Base-by-base conservation (phyloP, 331 rosid species). In the Pyracantha coccinea region DNA sequence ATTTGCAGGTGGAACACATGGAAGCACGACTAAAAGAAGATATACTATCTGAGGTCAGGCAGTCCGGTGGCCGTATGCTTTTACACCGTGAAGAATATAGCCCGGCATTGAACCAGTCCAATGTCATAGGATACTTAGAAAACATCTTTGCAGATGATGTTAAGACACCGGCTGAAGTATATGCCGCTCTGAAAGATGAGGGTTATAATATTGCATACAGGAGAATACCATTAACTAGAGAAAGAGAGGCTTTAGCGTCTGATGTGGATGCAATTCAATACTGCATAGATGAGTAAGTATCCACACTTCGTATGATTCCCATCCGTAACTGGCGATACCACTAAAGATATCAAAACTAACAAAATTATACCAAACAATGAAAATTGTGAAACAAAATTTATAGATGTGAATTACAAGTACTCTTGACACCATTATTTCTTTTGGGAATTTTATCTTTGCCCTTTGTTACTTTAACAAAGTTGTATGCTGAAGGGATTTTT, bases 1-100 rank as follows among this genome's bases (percentile, higher is more conserved):
- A 27, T 58, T 69, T 86, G 84, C 88, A 91, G 97, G 97, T 89
- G 78, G 92, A 91, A 80, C 92, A 91, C 90, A 86, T 91, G 92
- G 97, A 91, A 77, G 84, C 79, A 25, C 86, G 97, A 59, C 75
- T 91, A 65, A 91, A 91, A 85, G 90, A 91, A 77, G 97, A 91
- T 81, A 89, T 91, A 71, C 80, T 84, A 58, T 84, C 91, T 59
- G 97, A 91, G 86, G 84, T 91, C 66, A 74, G 81, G 66, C 86
- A 72, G 65, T 87, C 92, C 16, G 92, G 95, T 78, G 91, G 97
- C 57, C 88, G 95, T 66, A 86, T 89, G 85, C 92, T 91, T 72
- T 83, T 91, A 64, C 97, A 91, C 75, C 92, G 89, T 29, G 97
- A 91, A 82, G 97, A 91, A 81, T 89, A 81, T 77, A 80, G 77